phyloP scores from a whole-genome alignment of 2,329 filamentous ascomycete species.

The Fusarium oxysporum region DNA sequence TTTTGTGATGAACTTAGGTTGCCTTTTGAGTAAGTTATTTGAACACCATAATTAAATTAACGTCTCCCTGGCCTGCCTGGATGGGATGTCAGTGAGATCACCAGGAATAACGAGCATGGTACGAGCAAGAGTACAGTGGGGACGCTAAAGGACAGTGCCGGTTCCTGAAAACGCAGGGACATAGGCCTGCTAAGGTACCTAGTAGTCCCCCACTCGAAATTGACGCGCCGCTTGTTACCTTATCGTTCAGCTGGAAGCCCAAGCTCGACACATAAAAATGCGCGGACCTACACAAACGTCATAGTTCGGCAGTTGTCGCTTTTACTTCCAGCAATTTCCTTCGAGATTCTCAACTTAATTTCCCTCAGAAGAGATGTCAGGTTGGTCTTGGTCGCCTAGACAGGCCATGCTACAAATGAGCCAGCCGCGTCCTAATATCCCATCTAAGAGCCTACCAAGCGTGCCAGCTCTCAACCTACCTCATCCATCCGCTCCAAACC shows the following conservation, averaged over 20 bases:
- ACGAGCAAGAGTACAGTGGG: not conserved
- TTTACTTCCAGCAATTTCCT: not conserved
- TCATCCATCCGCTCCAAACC: conserved; percentile 1
- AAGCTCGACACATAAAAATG: conserved; percentile 3
- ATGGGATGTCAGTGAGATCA: not conserved
- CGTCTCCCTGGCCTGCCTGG: not conserved
- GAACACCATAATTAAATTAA: too few species aligned
- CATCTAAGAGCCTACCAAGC: conserved; percentile 5
- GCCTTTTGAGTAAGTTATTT: not conserved
- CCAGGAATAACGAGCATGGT: not conserved
- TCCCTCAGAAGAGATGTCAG: conserved; percentile 16
- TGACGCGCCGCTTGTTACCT: not conserved
- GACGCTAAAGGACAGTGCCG: conserved; percentile 19
- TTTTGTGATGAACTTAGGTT: not conserved
- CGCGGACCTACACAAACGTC: conserved; percentile 16
- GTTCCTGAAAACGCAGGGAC: too few species aligned
- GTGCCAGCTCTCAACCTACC: conserved; percentile 16
- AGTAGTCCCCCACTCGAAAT: not conserved
- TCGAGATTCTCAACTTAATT: not conserved
- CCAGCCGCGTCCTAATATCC: conserved; percentile 3
- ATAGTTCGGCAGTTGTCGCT: conserved; percentile 20
- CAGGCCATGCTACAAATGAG: conserved; percentile 32
- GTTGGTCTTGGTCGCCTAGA: conserved; percentile 35
- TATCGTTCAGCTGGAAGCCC: not conserved
- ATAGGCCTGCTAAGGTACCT: not conserved